Evolutionary conservation across 1,284 basidiomycete genomes (phyloP).

Genomic region (Earliella scabrosa): DNA sequence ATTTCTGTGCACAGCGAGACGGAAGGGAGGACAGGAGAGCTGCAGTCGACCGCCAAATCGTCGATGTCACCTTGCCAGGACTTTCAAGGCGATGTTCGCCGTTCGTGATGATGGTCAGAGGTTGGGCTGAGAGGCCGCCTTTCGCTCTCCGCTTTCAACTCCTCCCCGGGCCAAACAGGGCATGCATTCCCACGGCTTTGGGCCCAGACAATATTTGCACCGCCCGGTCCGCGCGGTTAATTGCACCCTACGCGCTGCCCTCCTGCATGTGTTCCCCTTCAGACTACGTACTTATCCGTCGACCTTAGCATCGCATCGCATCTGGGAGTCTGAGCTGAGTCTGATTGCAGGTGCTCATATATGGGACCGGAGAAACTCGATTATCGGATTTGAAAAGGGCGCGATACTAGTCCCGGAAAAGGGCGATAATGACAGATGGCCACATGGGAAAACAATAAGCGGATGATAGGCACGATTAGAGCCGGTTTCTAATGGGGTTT

Average conservation of each 20-base stretch:
- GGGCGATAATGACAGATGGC: conserved; percentile 8
- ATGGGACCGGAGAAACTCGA: too few species aligned
- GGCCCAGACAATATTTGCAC: conserved; percentile 2
- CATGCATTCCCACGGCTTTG: conserved; percentile 24
- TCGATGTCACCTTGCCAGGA: conserved; percentile 34
- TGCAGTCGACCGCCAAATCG: conserved; percentile 26
- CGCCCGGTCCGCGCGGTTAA: too few species aligned
- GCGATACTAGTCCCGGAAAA: background rate
- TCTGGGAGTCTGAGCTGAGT: too few species aligned
- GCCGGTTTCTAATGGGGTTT: conserved; percentile 22
- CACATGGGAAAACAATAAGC: conserved; percentile 15
- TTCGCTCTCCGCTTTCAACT: conserved; percentile 32
- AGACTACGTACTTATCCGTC: too few species aligned
- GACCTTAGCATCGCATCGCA: too few species aligned
- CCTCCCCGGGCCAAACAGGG: conserved; percentile 21
- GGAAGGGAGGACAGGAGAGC: conserved; percentile 37
- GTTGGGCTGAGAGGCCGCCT: conserved; percentile 29
- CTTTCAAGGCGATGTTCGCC: conserved; percentile 31
- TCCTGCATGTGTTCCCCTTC: too few species aligned
- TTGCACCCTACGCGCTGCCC: too few species aligned
- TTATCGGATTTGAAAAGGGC: too few species aligned
- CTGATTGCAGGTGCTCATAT: too few species aligned
- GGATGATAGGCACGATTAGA: conserved; percentile 15
- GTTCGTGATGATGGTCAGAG: conserved; percentile 37
- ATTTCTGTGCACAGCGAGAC: conserved; percentile 49